A percentile compares a stretch with the other conserved stretches of the same genome.
Evolutionary conservation across 2,329 filamentous ascomycete genomes (phyloP).

Genomic region (Mycogone perniciosa): DNA sequence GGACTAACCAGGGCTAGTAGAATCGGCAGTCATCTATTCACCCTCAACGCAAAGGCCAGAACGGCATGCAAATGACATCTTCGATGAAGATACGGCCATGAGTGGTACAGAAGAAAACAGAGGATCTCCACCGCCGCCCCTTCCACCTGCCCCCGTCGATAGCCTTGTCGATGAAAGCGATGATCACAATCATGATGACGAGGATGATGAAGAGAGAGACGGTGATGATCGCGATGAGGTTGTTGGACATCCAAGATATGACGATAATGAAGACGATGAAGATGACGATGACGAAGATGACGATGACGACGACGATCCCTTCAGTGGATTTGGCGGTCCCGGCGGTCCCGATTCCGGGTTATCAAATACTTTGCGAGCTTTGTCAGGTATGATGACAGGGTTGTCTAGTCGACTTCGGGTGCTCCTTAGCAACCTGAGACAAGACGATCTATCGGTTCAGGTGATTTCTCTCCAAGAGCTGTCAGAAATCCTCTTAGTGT

Average conservation of each 20-base stretch:
- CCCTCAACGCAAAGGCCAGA: conserved; percentile 44
- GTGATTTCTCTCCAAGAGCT: conserved; percentile 88
- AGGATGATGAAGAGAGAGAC: conserved; percentile 19
- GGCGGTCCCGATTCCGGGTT: conserved; percentile 58
- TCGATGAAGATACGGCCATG: conserved; percentile 64
- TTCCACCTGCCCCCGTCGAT: not conserved
- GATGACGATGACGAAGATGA: conserved; percentile 45
- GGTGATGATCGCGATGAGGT: conserved; percentile 32
- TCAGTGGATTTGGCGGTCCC: conserved; percentile 61
- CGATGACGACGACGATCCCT: conserved; percentile 56
- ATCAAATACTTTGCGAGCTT: conserved; percentile 73
- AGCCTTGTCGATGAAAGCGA: conserved; percentile 20
- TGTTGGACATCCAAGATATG: conserved; percentile 4
- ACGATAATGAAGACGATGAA: conserved; percentile 24
- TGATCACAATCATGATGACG: conserved; percentile 30
- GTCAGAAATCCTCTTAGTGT: conserved; percentile 87
- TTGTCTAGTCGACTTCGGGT: conserved; percentile 74
- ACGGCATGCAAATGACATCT: conserved; percentile 44
- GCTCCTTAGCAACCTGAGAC: conserved; percentile 66
- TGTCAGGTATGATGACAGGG: conserved; percentile 89
- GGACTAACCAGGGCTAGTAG: conserved; percentile 10
- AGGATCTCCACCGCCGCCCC: conserved; percentile 33
- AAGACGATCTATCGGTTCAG: conserved; percentile 84
- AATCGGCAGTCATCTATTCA: conserved; percentile 28
- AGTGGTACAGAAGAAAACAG: conserved; percentile 57